Conservation (phyloP, 1,139 yeast species). For the Diutina neorugosa region DNA sequence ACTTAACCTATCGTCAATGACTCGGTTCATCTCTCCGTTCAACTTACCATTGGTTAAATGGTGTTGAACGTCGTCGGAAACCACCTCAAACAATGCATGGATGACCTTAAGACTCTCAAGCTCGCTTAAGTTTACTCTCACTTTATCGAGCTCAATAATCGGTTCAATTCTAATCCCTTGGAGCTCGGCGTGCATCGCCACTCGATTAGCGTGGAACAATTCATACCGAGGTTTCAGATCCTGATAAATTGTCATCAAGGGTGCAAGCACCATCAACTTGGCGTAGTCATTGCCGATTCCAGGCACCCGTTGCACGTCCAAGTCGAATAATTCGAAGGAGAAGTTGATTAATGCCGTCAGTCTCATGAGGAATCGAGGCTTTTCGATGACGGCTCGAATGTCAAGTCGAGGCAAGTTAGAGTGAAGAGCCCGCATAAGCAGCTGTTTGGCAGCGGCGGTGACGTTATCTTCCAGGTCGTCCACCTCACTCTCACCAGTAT, state of each 20-base stretch:
- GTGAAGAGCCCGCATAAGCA: not conserved
- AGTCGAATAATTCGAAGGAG: conserved; percentile 26
- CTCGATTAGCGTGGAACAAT: conserved; percentile 10
- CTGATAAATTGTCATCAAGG: conserved; percentile 21
- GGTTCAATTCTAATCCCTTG: conserved; percentile 20
- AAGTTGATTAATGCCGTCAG: conserved; percentile 12
- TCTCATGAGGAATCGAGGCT: not conserved
- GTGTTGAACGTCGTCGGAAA: conserved; percentile 16
- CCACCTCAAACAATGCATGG: conserved; percentile 16
- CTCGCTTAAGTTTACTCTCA: conserved; percentile 18
- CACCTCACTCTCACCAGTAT: conserved; percentile 7
- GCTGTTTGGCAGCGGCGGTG: conserved; percentile 15
- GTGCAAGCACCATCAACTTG: conserved; percentile 23
- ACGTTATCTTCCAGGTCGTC: conserved; percentile 4
- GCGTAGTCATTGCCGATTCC: conserved; percentile 23
- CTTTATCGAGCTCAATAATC: conserved; percentile 13
- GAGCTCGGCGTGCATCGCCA: conserved; percentile 16
- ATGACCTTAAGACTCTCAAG: conserved; percentile 23
- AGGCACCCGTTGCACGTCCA: conserved; percentile 23
- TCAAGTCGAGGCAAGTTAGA: not conserved
- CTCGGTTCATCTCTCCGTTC: conserved; percentile 18
- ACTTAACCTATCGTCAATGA: conserved; percentile 8
- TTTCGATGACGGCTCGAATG: conserved; percentile 6
- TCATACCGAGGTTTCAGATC: conserved; percentile 8
- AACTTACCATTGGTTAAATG: conserved; percentile 20